Percentiles rank a stretch among this genome's conserved stretches.
These are phyloP conservation scores for Westerdykella aurantiaca DNA, from an alignment of 2,329 filamentous ascomycete genomes.

Conservation along the genomic window DNA sequence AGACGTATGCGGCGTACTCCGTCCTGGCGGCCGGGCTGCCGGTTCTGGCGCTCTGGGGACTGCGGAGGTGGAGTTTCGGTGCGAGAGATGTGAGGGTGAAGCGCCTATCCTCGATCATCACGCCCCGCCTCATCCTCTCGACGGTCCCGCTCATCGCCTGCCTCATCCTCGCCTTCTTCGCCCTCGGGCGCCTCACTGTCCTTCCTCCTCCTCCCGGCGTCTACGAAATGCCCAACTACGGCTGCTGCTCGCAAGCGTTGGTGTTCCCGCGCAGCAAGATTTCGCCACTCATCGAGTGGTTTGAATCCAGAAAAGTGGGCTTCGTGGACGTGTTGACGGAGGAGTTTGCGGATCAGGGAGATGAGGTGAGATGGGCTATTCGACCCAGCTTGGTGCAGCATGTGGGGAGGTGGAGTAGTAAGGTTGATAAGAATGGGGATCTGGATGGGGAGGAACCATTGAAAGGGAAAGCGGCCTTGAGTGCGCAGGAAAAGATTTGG, in stretches of 20 bases:
- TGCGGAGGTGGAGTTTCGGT: no score
- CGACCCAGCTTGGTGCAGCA: conserved; percentile 43
- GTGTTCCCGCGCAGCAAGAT: conserved; percentile 38
- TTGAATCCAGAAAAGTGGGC: conserved; percentile 29
- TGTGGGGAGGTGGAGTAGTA: conserved; percentile 39
- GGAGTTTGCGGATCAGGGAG: conserved; percentile 37
- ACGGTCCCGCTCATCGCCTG: conserved; percentile 11
- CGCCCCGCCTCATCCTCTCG: conserved; percentile 16
- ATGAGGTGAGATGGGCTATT: conserved; percentile 38
- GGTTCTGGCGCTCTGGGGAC: no score
- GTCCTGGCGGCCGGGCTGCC: no score
- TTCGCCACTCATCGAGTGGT: conserved; percentile 24
- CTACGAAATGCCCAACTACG: conserved; percentile 38
- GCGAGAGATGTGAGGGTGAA: no score
- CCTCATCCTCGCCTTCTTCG: conserved; percentile 37
- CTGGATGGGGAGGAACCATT: conserved; percentile 6
- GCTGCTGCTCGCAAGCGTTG: conserved; percentile 43
- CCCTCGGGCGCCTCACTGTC: conserved; percentile 37
- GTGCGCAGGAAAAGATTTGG: conserved; percentile 36
- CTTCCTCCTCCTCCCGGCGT: conserved; percentile 35
- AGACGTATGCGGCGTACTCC: conserved; percentile 16
- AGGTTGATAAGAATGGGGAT: conserved; percentile 19
- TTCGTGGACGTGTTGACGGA: conserved; percentile 40
- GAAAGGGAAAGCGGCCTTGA: conserved; percentile 23
- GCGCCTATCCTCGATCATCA: no score